Conservation (phyloP, 1,139 yeast species). For the Saccharomyces hybrid region DNA sequence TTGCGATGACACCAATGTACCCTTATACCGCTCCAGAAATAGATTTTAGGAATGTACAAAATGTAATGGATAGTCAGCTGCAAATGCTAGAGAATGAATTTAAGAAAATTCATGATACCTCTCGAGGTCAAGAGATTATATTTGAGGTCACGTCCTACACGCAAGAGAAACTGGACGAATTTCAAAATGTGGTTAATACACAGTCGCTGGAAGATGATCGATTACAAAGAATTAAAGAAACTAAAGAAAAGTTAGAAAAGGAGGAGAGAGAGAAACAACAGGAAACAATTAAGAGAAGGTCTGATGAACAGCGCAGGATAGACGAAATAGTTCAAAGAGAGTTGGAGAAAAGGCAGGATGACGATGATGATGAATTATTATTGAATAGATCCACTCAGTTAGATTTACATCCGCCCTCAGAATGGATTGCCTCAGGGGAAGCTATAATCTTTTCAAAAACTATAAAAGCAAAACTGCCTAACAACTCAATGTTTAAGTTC, state of each 20-base stretch:
- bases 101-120: constrained; percentile 44
- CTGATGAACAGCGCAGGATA: constrained; percentile 30
- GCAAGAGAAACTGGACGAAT: constrained; percentile 69
- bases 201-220: constrained; percentile 84
- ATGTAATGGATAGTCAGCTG: constrained; percentile 56
- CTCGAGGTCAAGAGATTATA: constrained; percentile 72
- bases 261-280: constrained; percentile 51
- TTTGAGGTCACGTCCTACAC: constrained; percentile 66
- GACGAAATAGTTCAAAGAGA: constrained; percentile 34
- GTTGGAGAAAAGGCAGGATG: constrained; percentile 33
- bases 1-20: constrained; percentile 79
- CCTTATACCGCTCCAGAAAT: constrained; percentile 74
- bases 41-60: constrained; percentile 49
- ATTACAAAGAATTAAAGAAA: constrained; percentile 52
- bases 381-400: constrained; percentile 23
- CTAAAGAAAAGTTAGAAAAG: constrained; percentile 48
- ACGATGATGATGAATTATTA: constrained; percentile 6
- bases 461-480: constrained; percentile 42
- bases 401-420: constrained; percentile 35
- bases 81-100: constrained; percentile 43
- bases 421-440: constrained; percentile 35
- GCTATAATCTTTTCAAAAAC: constrained; percentile 67
- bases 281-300: constrained; percentile 35
- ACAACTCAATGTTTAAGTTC: constrained; percentile 45
- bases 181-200: constrained; percentile 47